These are phyloP conservation scores for Aspergillus sp. DNA, from an alignment of 2,329 filamentous ascomycete genomes.

Conservation along the genomic window DNA sequence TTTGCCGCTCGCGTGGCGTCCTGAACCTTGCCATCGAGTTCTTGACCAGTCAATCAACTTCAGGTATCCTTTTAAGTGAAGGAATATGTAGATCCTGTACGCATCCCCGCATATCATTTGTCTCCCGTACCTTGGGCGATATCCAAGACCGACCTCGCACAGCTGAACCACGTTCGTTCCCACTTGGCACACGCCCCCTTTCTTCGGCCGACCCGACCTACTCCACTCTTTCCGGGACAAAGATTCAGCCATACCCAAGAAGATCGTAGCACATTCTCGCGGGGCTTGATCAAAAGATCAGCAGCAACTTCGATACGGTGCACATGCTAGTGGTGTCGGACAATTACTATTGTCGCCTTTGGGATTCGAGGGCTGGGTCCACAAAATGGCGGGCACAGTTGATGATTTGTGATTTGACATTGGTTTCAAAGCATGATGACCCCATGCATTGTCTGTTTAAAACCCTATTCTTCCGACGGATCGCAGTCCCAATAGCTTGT, in stretches of 20 bases:
- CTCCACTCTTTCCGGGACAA: slow-evolving; percentile 10
- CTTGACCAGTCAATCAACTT: neutral
- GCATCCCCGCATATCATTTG: neutral
- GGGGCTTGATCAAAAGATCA: slow-evolving; percentile 13
- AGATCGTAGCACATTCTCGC: slow-evolving; percentile 4
- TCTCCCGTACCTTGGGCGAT: neutral
- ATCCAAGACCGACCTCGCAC: neutral
- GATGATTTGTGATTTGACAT: slow-evolving; percentile 10
- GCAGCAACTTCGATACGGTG: slow-evolving; percentile 2
- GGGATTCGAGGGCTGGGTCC: slow-evolving; percentile 19
- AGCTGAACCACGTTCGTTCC: slow-evolving; percentile 8
- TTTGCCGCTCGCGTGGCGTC: neutral
- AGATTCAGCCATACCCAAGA: slow-evolving; percentile 9
- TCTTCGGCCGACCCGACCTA: neutral
- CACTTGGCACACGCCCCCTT: slow-evolving; percentile 4
- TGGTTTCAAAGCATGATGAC: slow-evolving; percentile 1
- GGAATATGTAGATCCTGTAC: neutral
- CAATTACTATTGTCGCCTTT: slow-evolving; percentile 17
- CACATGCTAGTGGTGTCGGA: slow-evolving; percentile 3
- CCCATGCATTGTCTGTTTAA: slow-evolving; percentile 14
- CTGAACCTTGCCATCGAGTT: neutral
- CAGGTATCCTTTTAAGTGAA: neutral
- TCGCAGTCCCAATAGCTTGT: slow-evolving; percentile 3
- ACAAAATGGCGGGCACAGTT: slow-evolving; percentile 8
- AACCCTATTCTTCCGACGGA: slow-evolving; percentile 9